Percentiles rank a stretch among this genome's conserved stretches.
phyloP scores from a whole-genome alignment of 192 early-diverging fungal genomes.

The Coemansia sp. region DNA sequence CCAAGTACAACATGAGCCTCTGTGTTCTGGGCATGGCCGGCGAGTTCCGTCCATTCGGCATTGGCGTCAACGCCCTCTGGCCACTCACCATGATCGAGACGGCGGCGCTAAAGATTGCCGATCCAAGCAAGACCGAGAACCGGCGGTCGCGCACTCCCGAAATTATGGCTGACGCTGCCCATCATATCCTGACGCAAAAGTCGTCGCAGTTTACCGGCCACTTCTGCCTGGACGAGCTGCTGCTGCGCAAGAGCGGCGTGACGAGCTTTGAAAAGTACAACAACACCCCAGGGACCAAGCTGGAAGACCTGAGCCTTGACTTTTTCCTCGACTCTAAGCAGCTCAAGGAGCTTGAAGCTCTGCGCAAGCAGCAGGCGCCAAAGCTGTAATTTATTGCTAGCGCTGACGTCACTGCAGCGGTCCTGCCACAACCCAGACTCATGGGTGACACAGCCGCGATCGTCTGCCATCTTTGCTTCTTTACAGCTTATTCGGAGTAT shows the following conservation, averaged over 20 bases:
- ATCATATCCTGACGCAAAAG: conserved; percentile 59
- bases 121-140: not conserved
- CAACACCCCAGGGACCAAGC: conserved; percentile 52
- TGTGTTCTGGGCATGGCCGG: conserved; percentile 66
- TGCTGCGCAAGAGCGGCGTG: conserved; percentile 68
- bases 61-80: conserved; percentile 77
- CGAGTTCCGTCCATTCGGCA: conserved; percentile 61
- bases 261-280: conserved; percentile 69
- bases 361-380: conserved; percentile 26
- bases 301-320: conserved; percentile 59
- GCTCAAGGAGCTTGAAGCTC: conserved; percentile 36
- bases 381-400: conserved; percentile 1
- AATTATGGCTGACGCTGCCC: conserved; percentile 80
- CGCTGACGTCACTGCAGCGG: no score
- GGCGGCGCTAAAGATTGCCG: conserved; percentile 54
- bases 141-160: conserved; percentile 47
- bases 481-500: no score
- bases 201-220: conserved; percentile 58
- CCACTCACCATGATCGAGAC: conserved; percentile 74
- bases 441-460: not conserved
- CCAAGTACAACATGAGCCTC: conserved; percentile 76
- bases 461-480: no score
- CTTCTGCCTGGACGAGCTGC: conserved; percentile 75
- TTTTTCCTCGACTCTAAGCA: conserved; percentile 57
- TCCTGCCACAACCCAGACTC: no score